Percentiles rank a stretch among this genome's conserved stretches.
phyloP scores from a whole-genome alignment of 1,284 basidiomycete species.

The Microbotryum scabiosae region DNA sequence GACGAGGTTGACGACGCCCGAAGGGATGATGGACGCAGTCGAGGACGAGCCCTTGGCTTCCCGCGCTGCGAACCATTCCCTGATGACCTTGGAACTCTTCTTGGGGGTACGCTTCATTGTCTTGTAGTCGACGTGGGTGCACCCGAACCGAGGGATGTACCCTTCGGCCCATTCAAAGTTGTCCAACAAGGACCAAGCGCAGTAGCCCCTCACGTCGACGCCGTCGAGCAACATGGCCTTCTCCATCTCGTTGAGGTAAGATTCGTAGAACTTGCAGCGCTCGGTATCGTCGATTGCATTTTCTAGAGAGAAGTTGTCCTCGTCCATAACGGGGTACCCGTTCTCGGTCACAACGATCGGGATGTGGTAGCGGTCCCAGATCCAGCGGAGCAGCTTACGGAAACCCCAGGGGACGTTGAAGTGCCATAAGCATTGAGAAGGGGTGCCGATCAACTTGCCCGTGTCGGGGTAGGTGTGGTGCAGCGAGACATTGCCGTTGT shows the following conservation, averaged over 20 bases:
- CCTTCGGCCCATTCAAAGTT: neutral
- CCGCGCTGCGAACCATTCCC: too few relatives aligned
- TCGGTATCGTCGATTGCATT: constrained; percentile 57
- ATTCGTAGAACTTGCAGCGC: constrained; percentile 59
- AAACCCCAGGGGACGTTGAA: constrained; percentile 42
- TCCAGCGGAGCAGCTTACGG: constrained; percentile 52
- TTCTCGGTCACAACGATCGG: constrained; percentile 60
- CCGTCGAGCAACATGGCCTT: constrained; percentile 57
- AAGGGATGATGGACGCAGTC: too few relatives aligned
- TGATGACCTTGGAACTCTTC: constrained; percentile 54
- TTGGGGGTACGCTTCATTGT: constrained; percentile 63
- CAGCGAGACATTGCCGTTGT: constrained; percentile 55
- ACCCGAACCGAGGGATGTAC: neutral
- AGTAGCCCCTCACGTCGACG: constrained; percentile 44
- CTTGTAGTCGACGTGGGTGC: constrained; percentile 54
- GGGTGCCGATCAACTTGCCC: constrained; percentile 57
- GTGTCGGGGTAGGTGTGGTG: constrained; percentile 54
- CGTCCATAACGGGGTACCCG: constrained; percentile 62
- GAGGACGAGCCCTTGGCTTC: too few relatives aligned
- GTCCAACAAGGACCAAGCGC: constrained; percentile 2
- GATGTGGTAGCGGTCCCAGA: constrained; percentile 51
- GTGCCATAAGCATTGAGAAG: constrained; percentile 59
- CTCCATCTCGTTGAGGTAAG: constrained; percentile 53
- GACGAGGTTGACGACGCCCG: too few relatives aligned
- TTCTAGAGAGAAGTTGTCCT: constrained; percentile 49